These are phyloP conservation scores for Nymphaea colorata DNA, from an alignment of 164 flowering plant genomes.

Conservation along the genomic window DNA sequence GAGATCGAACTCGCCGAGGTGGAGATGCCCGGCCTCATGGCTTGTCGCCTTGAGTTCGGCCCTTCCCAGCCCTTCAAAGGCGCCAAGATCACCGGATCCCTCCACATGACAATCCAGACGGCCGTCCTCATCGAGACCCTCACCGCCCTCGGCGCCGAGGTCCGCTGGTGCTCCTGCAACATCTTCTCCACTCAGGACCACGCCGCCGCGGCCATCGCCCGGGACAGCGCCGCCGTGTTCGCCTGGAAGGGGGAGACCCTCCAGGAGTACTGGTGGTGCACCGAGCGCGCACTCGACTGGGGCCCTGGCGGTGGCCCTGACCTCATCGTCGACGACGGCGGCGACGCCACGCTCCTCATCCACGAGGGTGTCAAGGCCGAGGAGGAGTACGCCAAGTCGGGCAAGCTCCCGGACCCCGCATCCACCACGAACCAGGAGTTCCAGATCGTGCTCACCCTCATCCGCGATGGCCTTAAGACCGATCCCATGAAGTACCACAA, in stretches of 20 bases:
- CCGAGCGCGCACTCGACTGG: constrained; percentile 25
- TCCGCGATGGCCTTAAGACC: constrained; percentile 20
- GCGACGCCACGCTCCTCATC: constrained; percentile 18
- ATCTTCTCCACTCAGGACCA: constrained; percentile 24
- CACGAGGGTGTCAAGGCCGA: constrained; percentile 25
- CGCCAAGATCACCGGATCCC: constrained; percentile 21
- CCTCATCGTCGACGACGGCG: constrained; percentile 27
- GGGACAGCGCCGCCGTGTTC: constrained; percentile 24
- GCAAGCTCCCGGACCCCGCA: constrained; percentile 26
- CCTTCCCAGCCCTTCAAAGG: constrained; percentile 17
- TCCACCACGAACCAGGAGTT: constrained; percentile 36
- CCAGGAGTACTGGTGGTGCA: constrained; percentile 33
- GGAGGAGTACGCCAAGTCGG: constrained; percentile 15
- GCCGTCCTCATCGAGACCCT: constrained; percentile 27
- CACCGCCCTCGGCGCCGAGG: constrained; percentile 23
- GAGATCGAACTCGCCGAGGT: constrained; percentile 21
- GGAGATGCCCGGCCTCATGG: constrained; percentile 20
- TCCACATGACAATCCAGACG: constrained; percentile 27
- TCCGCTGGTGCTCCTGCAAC: constrained; percentile 28
- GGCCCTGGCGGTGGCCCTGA: constrained; percentile 25
- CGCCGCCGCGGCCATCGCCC: constrained; percentile 24
- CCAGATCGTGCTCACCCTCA: constrained; percentile 23
- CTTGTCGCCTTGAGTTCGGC: constrained; percentile 21
- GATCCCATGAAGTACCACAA: constrained; percentile 25
- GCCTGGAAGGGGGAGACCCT: constrained; percentile 21